Base-by-base conservation (phyloP, 495 filamentous ascomycete genomes). In the Aspergillus cavernicola region DNA sequence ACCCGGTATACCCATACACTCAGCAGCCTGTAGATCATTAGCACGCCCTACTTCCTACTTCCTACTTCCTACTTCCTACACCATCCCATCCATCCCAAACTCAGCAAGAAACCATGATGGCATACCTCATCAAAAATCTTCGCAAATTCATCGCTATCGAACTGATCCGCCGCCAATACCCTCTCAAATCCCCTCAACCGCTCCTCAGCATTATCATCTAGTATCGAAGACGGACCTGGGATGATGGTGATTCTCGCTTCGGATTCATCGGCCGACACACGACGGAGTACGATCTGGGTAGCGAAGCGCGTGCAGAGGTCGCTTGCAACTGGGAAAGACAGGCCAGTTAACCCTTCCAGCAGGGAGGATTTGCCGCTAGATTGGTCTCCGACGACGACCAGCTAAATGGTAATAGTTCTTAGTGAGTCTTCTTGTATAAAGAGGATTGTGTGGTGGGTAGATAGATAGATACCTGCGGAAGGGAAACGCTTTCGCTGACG, bases 251-350 rank as follows among this genome's bases (percentile, higher is more conserved):
- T 57, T 11, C 38, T 49, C 7, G 65, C 63, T n/a, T 38, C 48
- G 6, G 61, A 58, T 3, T 63, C 40, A 18, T 64, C 55, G 3
- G 48, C 43, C 0, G 67, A 40, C 4, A 67, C 50, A 7, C 78
- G 76, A 24, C 76, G 78, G 47, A 72, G 78, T 1, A 72, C 76
- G 48, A 85, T 85, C 58, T 85, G 75, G 0, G 81, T 85, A 3
- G 78, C 79, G 52, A 78, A 81, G 0, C 81, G 69, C 0, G 83
- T 86, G 58, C 79, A 82, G 13, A 83, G 71, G n/a, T 73, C 73
- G 10, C 66, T 66, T 23, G 65, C 71, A 26, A 71, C 66, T n/a
- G 80, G 78, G 45, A 83, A 79, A 1, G 74, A 68, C 42, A 83
- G 66, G 4, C 69, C 71, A 2, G 77, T 81, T 23, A 83, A 41